Base-by-base conservation (phyloP, 169 alveolate species). In the Eimeria tenella region DNA sequence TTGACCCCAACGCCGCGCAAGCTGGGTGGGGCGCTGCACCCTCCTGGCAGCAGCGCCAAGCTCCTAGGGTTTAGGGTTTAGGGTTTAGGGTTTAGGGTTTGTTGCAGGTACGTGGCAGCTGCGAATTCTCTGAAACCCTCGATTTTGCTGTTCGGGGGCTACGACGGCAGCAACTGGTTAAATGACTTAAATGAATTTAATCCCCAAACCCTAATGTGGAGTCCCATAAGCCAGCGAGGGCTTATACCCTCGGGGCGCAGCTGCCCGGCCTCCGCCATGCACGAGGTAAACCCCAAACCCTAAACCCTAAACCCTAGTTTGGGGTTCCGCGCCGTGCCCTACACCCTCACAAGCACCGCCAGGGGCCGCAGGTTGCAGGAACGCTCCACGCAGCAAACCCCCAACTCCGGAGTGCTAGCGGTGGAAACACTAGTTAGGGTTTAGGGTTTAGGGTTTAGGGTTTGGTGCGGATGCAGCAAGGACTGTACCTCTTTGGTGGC, bases 131-230 rank as follows among this genome's bases (percentile, higher is more conserved):
- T 81, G 50, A 94, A 96, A 23, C 95, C 93, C 53, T 93, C 94
- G 42, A 86, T 97, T 21, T 82, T 95, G 13, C 89, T 97, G n/a
- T 97, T 97, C 89, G 99, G 98, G 17, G 99, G 99, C 65, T 98
- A 96, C 93, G 98, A 98, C 92, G 98, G 99, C 74, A 79, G 95
- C 4, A 89, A 96, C 21, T 96, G 98, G 96, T 94, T 96, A 53
- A 97, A 97, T 93, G 99, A 98, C 77, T 95, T 97, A 93, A 96
- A 96, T 87, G 97, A 96, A 70, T 97, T 96, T 86, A 96, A 98
- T 89, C 96, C 97, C 60, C 96, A 93, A 74, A 95, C 93, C 60
- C 73, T 60, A 17, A 86, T 52, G 53, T 97, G 97, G 97, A 53
- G 42, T 50, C 94, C 94, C 55, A 86, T 96, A 21, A 65, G 58